phyloP scores from a whole-genome alignment of 2,329 filamentous ascomycete genomes.

The Albifimbria verrucaria region DNA sequence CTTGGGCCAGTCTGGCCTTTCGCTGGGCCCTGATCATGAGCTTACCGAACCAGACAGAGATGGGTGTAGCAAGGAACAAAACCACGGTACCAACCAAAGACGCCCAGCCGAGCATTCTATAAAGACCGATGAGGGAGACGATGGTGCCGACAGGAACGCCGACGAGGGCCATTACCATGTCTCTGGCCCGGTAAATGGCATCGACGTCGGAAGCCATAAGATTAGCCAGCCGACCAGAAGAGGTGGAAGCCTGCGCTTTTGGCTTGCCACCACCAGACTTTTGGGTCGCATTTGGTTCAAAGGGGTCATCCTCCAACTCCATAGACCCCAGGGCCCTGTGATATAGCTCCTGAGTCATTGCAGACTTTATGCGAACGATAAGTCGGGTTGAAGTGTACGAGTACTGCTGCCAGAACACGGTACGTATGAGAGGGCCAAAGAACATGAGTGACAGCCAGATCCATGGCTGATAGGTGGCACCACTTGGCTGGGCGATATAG shows the following conservation, averaged over 20 bases:
- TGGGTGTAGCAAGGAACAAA: slow-evolving; percentile 44
- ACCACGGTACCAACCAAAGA: slow-evolving; percentile 49
- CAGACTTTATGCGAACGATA: slow-evolving; percentile 53
- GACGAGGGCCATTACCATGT: slow-evolving; percentile 43
- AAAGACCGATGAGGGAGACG: slow-evolving; percentile 49
- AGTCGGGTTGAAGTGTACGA: slow-evolving; percentile 55
- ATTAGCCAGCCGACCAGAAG: slow-evolving; percentile 50
- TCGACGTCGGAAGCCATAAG: slow-evolving; percentile 59
- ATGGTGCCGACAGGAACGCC: slow-evolving; percentile 45
- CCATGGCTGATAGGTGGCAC: slow-evolving; percentile 44
- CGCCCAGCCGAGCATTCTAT: slow-evolving; percentile 53
- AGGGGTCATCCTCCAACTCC: slow-evolving; percentile 54
- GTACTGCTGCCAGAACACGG: slow-evolving; percentile 53
- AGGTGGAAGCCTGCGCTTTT: slow-evolving; percentile 31
- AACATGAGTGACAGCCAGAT: slow-evolving; percentile 54
- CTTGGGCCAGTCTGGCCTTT: slow-evolving; percentile 52
- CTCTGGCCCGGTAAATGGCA: slow-evolving; percentile 48
- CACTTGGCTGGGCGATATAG: slow-evolving; percentile 45
- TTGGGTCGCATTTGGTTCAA: slow-evolving; percentile 26
- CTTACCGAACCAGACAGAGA: slow-evolving; percentile 47
- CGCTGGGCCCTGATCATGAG: slow-evolving; percentile 48
- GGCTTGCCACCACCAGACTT: slow-evolving; percentile 23
- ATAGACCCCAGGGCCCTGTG: slow-evolving; percentile 52
- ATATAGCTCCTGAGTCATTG: slow-evolving; percentile 57
- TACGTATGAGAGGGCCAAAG: slow-evolving; percentile 43